A percentile compares a stretch with the other conserved stretches of the same genome.
Conservation (phyloP, 2,329 filamentous ascomycete species). For the Penicillium fuscoglaucum region DNA sequence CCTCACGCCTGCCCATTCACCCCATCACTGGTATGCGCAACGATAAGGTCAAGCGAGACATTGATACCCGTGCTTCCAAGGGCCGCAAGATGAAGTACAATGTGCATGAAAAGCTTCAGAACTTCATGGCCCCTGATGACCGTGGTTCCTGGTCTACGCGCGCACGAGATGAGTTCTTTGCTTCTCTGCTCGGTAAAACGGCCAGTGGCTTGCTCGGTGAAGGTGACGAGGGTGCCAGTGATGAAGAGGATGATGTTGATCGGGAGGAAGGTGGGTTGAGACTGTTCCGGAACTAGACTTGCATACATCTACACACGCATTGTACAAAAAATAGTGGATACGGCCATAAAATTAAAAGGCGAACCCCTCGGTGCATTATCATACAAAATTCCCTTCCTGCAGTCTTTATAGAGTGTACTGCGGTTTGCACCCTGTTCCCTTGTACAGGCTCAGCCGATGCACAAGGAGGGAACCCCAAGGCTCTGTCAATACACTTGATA, state of each 20-base stretch:
- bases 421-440: not conserved
- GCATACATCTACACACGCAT: not conserved
- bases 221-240: slow-evolving; percentile 51
- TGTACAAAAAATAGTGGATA: slow-evolving; percentile 9
- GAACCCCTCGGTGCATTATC: slow-evolving; percentile 4
- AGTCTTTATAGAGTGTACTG: not conserved
- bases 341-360: slow-evolving; percentile 7
- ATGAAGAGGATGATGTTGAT: slow-evolving; percentile 32
- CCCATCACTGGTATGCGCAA: slow-evolving; percentile 47
- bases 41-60: slow-evolving; percentile 72
- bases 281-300: slow-evolving; percentile 33
- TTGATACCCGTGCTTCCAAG: slow-evolving; percentile 94
- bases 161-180: slow-evolving; percentile 75
- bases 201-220: slow-evolving; percentile 68
- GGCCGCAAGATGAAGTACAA: slow-evolving; percentile 91
- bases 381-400: not conserved
- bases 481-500: not conserved
- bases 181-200: slow-evolving; percentile 64
- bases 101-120: slow-evolving; percentile 94
- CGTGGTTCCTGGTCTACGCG: slow-evolving; percentile 74
- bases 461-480: not conserved
- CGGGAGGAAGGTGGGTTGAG: slow-evolving; percentile 36
- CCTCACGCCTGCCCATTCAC: slow-evolving; percentile 41
- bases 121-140: slow-evolving; percentile 95
- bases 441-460: not conserved